Evolutionary conservation across 202 grass and related monocot genomes (phyloP).

Genomic region (Alloteropsis angusta): DNA sequence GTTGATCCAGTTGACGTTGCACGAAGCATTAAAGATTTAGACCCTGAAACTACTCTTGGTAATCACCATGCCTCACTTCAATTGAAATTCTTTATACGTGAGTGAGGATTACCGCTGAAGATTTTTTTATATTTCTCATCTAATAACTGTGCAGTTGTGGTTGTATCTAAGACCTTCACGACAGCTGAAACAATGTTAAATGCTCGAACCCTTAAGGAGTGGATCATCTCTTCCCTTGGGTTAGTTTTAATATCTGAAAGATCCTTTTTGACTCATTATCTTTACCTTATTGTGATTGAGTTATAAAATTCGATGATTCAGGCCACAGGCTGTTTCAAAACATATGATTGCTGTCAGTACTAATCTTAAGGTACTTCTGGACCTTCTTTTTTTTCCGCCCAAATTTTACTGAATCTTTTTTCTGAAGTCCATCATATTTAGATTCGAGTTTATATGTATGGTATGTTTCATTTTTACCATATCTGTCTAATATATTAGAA

Average conservation of each 20-base stretch:
- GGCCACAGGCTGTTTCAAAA: conserved; percentile 76
- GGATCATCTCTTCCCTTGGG: conserved; percentile 89
- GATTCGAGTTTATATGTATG: neutral
- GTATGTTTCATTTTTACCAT: neutral
- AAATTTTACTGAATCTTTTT: neutral
- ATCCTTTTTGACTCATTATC: neutral
- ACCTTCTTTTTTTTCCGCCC: neutral
- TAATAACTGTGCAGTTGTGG: conserved; percentile 60
- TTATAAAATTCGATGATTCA: conserved; percentile 36
- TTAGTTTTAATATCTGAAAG: conserved; percentile 38
- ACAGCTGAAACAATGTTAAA: conserved; percentile 99
- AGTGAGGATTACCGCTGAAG: conserved; percentile 6
- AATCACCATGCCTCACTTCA: conserved; percentile 16
- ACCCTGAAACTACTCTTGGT: conserved; percentile 96
- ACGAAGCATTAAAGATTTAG: conserved; percentile 84
- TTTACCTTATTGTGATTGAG: conserved; percentile 3
- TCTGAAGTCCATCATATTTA: neutral
- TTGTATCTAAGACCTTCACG: conserved; percentile 98
- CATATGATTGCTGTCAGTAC: conserved; percentile 99
- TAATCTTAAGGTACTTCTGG: conserved; percentile 61
- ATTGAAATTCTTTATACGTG: neutral
- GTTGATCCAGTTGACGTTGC: conserved; percentile 97
- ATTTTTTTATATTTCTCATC: neutral
- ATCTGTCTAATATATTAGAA: neutral
- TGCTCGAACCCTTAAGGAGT: conserved; percentile 93